Conservation (phyloP, 495 filamentous ascomycete species). For the Penicillium goetzii region DNA sequence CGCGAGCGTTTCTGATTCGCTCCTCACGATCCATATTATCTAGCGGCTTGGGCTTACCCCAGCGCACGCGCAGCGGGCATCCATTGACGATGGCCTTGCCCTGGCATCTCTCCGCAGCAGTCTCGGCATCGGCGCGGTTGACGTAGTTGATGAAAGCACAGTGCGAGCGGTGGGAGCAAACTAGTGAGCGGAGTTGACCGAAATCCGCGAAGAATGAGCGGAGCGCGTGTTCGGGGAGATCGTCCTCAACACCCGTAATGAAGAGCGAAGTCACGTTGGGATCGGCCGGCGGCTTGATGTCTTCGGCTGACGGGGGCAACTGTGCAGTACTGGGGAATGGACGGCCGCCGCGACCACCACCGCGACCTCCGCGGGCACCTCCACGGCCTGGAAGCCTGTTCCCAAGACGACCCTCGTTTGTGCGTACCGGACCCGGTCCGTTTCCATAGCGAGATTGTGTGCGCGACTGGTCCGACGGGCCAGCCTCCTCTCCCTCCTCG, state of each 20-base stretch:
- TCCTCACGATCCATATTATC: constrained; percentile 87
- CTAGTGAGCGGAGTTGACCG: constrained; percentile 82
- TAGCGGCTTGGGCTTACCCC: constrained; percentile 88
- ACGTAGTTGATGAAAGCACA: constrained; percentile 95
- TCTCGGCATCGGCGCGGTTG: constrained; percentile 79
- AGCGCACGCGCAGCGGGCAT: constrained; percentile 84
- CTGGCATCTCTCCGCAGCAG: constrained; percentile 79
- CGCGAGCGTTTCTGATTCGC: constrained; percentile 71
- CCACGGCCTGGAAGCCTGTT: constrained; percentile 45
- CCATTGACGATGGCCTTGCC: constrained; percentile 83
- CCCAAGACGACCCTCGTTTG: constrained; percentile 52
- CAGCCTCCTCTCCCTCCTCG: constrained; percentile 36
- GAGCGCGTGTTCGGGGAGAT: constrained; percentile 87
- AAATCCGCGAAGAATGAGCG: constrained; percentile 88
- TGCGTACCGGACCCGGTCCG: constrained; percentile 67
- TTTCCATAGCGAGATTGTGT: constrained; percentile 52
- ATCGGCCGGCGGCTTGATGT: constrained; percentile 83
- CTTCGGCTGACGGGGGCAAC: constrained; percentile 75
- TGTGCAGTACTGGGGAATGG: constrained; percentile 71
- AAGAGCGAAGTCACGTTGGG: constrained; percentile 87
- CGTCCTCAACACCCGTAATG: constrained; percentile 93
- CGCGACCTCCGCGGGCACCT: constrained; percentile 43
- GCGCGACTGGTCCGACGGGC: constrained; percentile 30
- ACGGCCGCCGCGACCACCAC: constrained; percentile 59
- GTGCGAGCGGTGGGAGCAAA: constrained; percentile 95